phyloP scores from a whole-genome alignment of 2,329 filamentous ascomycete genomes.

The Sporothrix humicola region DNA sequence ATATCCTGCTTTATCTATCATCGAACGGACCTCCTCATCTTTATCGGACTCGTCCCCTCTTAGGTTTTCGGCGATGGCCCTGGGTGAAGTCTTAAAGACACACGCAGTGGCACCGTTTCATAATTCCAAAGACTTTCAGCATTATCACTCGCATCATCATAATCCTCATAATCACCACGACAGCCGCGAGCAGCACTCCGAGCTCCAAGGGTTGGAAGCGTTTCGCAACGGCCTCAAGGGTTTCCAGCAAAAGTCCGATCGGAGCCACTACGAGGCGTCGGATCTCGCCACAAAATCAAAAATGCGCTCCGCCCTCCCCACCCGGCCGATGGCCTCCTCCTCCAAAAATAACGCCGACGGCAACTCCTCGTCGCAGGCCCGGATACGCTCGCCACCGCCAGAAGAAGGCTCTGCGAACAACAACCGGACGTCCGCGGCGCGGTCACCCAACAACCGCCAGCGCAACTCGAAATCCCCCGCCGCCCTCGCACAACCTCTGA shows the following conservation, averaged over 20 bases:
- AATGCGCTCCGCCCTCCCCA: slow-evolving; percentile 41
- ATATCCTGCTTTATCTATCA: neutral
- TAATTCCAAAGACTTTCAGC: slow-evolving; percentile 23
- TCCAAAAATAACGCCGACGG: slow-evolving; percentile 35
- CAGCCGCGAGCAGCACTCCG: neutral
- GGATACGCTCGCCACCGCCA: slow-evolving; percentile 39
- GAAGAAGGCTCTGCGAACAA: slow-evolving; percentile 37
- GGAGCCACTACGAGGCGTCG: neutral
- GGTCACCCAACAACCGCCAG: slow-evolving; percentile 26
- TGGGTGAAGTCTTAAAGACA: slow-evolving; percentile 37
- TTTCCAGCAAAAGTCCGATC: slow-evolving; percentile 21
- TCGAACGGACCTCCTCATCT: neutral
- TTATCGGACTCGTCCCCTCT: neutral
- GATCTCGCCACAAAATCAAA: neutral
- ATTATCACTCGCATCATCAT: neutral
- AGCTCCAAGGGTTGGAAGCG: slow-evolving; percentile 23
- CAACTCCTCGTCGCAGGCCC: slow-evolving; percentile 30
- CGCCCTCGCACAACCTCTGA: slow-evolving; percentile 33
- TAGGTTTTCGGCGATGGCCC: slow-evolving; percentile 38
- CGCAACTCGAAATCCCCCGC: slow-evolving; percentile 31
- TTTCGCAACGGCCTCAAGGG: slow-evolving; percentile 31
- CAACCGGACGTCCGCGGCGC: slow-evolving; percentile 31
- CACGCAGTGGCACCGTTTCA: slow-evolving; percentile 36
- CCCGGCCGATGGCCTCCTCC: slow-evolving; percentile 38
- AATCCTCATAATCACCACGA: neutral